Base-by-base conservation (phyloP, 1,284 basidiomycete genomes). In the Clitocybe nebularis region DNA sequence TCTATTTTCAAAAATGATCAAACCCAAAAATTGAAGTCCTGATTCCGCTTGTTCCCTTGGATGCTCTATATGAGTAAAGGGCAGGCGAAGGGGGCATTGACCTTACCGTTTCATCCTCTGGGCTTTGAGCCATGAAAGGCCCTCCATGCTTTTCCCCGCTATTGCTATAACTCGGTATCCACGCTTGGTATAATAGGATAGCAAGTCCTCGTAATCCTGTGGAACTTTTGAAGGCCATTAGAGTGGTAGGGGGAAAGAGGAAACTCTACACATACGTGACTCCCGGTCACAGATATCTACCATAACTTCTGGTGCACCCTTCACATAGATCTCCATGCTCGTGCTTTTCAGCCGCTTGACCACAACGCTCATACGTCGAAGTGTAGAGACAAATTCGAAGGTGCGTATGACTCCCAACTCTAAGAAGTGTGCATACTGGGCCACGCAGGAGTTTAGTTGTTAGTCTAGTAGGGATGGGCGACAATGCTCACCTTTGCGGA, bases 1-100 rank as follows among this genome's bases (percentile, higher is more conserved):
- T 68, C 97, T 93, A 72, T 99, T 99, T 65, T 99, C 96, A 58
- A 99, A 99, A 43, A 99, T 94, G 59, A 99, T 88, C 33, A 99
- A 72, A 4, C 96, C 96, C 9, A 99, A 77, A 71, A 99, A 99
- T 37, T 84, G 84, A 6, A 99, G 72, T 28, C 81, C 82, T 8
- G 84, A 89, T 62, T 99, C 96, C 13, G 93, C 95, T 66, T 95
- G 90, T 59, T 98, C 95, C 26, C 91, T 93, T n/a, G n/a, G n/a
- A n/a, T n/a, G 54, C 44, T 17, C 24, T 25, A 20, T 20, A 41
- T 39, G 23, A 58, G 38, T n/a, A 44, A 13, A 26, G 36, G n/a
- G 44, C 25, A 39, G 17, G n/a, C 35, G 10, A 42, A 40, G 17
- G 20, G 22, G 3, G 36, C 17, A 43, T 9, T 23, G 23, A 22